These are phyloP conservation scores for Rhododendron mucronatum DNA, from an alignment of 148 eudicot species.

Conservation along the genomic window DNA sequence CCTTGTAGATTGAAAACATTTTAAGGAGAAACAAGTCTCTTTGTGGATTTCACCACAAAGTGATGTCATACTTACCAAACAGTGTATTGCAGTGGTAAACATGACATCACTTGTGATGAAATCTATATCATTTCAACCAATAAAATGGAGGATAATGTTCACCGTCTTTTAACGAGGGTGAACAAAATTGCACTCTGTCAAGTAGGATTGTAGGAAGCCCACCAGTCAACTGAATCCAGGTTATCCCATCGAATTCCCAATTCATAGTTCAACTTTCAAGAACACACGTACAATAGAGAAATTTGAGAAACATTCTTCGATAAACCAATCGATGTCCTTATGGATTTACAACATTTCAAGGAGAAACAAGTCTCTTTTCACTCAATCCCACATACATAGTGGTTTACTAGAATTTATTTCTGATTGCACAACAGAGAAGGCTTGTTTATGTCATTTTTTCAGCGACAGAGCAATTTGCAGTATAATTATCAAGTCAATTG, in stretches of 20 bases:
- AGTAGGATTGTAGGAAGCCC: background rate
- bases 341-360: background rate
- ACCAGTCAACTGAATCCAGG: background rate
- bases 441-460: background rate
- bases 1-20: background rate
- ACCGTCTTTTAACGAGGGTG: background rate
- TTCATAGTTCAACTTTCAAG: background rate
- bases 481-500: slow-evolving; percentile 35
- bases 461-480: slow-evolving; percentile 6
- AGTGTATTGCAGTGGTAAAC: too few species aligned
- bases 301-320: background rate
- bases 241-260: background rate
- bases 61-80: too few species aligned
- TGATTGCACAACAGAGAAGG: background rate
- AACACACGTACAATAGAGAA: background rate
- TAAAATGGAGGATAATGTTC: too few species aligned
- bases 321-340: background rate
- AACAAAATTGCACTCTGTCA: too few species aligned
- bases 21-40: background rate
- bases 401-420: background rate
- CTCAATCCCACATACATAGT: background rate
- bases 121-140: too few species aligned
- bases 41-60: background rate
- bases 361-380: background rate
- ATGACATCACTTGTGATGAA: too few species aligned